Evolutionary conservation across 257 asterid genomes (phyloP).

Genomic region (Fraxinus anomala): DNA sequence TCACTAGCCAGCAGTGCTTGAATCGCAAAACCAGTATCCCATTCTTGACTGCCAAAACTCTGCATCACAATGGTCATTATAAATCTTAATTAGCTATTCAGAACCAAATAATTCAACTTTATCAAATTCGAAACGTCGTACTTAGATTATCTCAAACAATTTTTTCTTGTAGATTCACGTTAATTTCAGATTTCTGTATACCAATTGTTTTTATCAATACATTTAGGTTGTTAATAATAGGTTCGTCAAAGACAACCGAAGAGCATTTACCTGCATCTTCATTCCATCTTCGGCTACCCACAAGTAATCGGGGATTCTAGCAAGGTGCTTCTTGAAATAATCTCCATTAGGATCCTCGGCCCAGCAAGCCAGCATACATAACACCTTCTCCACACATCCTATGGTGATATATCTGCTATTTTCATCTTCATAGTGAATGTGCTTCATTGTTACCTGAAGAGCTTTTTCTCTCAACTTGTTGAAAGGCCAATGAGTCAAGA

Average conservation of each 20-base stretch:
- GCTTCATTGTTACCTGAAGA: slow-evolving; percentile 17
- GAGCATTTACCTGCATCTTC: slow-evolving; percentile 53
- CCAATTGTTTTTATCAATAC: too few species aligned
- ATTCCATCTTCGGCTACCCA: slow-evolving; percentile 79
- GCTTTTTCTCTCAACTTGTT: slow-evolving; percentile 29
- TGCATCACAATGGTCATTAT: slow-evolving; percentile 31
- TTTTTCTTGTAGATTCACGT: too few species aligned
- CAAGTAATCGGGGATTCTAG: slow-evolving; percentile 63
- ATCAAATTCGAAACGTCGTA: not conserved
- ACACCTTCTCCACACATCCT: slow-evolving; percentile 29
- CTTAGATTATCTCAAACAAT: too few species aligned
- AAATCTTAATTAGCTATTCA: not conserved
- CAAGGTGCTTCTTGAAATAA: slow-evolving; percentile 73
- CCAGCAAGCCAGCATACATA: slow-evolving; percentile 67
- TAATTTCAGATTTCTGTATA: too few species aligned
- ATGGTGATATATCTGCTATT: slow-evolving; percentile 26
- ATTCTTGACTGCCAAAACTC: slow-evolving; percentile 88
- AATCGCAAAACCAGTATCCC: slow-evolving; percentile 86
- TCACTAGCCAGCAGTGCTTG: slow-evolving; percentile 77
- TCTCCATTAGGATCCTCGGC: slow-evolving; percentile 70
- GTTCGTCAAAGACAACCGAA: too few species aligned
- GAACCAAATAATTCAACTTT: not conserved
- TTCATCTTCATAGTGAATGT: slow-evolving; percentile 31
- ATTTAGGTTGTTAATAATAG: too few species aligned
- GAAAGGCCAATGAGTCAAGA: slow-evolving; percentile 28